phyloP scores from a whole-genome alignment of 1,284 basidiomycete species.

The Prillingera fragicola region DNA sequence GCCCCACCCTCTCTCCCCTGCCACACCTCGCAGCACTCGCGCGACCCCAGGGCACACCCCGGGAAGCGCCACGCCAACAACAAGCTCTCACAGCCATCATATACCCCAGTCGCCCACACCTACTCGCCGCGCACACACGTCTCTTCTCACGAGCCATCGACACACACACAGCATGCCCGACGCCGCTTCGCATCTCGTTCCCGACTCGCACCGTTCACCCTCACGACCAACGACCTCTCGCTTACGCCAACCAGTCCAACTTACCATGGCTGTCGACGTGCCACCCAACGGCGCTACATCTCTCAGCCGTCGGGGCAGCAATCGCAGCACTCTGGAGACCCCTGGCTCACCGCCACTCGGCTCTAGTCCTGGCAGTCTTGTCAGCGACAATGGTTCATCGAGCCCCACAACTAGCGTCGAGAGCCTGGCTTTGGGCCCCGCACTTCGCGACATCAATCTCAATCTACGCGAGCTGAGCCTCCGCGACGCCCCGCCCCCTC shows the following conservation, averaged over 20 bases:
- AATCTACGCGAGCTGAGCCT: no score
- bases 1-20: slow-evolving; percentile 1
- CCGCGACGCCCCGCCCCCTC: no score
- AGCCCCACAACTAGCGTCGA: slow-evolving; percentile 14
- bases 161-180: neutral
- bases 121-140: slow-evolving; percentile 2
- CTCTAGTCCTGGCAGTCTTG: slow-evolving; percentile 9
- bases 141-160: slow-evolving; percentile 1
- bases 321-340: slow-evolving; percentile 8
- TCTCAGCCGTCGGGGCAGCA: no score
- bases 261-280: slow-evolving; percentile 12
- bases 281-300: no score
- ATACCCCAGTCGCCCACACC: slow-evolving; percentile 14
- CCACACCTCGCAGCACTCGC: slow-evolving; percentile 8
- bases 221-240: slow-evolving; percentile 10
- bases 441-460: neutral
- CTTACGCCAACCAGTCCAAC: slow-evolving; percentile 11
- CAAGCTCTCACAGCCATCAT: slow-evolving; percentile 1
- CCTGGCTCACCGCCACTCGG: slow-evolving; percentile 1
- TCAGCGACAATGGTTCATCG: slow-evolving; percentile 10
- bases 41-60: slow-evolving; percentile 12
- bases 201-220: neutral
- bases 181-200: neutral
- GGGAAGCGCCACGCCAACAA: slow-evolving; percentile 13
- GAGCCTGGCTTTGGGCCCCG: slow-evolving; percentile 6